Conservation (phyloP, 2,329 filamentous ascomycete genomes). For the Stachybotrys chartarum region DNA sequence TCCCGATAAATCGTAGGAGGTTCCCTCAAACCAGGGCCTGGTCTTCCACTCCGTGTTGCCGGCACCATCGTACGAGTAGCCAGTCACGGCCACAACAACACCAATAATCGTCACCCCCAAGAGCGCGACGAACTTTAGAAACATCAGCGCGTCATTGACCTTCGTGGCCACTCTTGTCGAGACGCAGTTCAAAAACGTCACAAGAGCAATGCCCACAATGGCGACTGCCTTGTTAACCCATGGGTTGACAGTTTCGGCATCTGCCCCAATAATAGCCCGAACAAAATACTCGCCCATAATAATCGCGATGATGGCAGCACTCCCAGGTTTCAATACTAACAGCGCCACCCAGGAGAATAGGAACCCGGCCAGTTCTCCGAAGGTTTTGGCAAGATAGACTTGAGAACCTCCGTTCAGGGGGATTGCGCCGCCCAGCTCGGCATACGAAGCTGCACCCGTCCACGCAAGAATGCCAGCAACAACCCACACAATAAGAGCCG, state of each 20-base stretch:
- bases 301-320: conserved; percentile 89
- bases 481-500: conserved; percentile 83
- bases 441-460: conserved; percentile 93
- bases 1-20: conserved; percentile 68
- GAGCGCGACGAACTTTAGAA: conserved; percentile 89
- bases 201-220: conserved; percentile 62
- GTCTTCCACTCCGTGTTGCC: conserved; percentile 83
- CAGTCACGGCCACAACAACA: conserved; percentile 82
- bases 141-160: conserved; percentile 90
- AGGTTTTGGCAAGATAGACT: conserved; percentile 92
- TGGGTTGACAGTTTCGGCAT: conserved; percentile 69
- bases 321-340: conserved; percentile 86
- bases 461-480: conserved; percentile 89
- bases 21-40: conserved; percentile 81
- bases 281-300: conserved; percentile 99
- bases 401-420: conserved; percentile 92
- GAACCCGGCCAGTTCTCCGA: conserved; percentile 88
- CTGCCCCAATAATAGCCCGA: conserved; percentile 76
- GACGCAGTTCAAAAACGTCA: conserved; percentile 83
- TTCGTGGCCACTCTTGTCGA: conserved; percentile 84
- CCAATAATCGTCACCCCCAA: conserved; percentile 81
- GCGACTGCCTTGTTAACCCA: conserved; percentile 92
- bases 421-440: conserved; percentile 91
- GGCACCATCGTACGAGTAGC: conserved; percentile 67
- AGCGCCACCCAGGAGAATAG: conserved; percentile 96